Percentiles rank a stretch among this genome's conserved stretches.
Evolutionary conservation across 2,329 filamentous ascomycete genomes (phyloP).

Genomic region (Ophioceras dolichostomum): DNA sequence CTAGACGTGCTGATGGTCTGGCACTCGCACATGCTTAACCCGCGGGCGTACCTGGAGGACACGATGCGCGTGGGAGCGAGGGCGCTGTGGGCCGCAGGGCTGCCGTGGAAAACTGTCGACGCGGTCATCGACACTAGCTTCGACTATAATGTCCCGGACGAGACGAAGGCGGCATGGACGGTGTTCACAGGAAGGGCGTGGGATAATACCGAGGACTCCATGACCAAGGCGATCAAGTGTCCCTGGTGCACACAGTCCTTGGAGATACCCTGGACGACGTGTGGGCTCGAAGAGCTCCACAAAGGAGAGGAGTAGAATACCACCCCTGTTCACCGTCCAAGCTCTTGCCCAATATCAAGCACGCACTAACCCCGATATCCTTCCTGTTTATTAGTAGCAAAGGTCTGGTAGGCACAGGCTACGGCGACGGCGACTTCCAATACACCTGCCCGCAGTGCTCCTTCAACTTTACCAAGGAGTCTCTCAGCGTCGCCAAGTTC

Average conservation of each 20-base stretch:
- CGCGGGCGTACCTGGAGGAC: slow-evolving; percentile 62
- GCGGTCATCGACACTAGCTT: slow-evolving; percentile 46
- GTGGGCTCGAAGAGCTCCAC: slow-evolving; percentile 21
- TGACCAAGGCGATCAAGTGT: slow-evolving; percentile 38
- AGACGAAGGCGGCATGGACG: slow-evolving; percentile 33
- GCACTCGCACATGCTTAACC: slow-evolving; percentile 71
- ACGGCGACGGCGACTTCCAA: slow-evolving; percentile 44
- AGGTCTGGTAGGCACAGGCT: slow-evolving; percentile 38
- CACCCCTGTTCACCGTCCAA: not conserved
- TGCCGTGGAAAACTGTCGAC: slow-evolving; percentile 55
- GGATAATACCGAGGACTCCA: slow-evolving; percentile 43
- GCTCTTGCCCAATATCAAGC: not conserved
- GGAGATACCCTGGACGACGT: slow-evolving; percentile 48
- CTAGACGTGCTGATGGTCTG: slow-evolving; percentile 66
- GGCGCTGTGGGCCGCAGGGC: slow-evolving; percentile 45
- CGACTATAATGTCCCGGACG: slow-evolving; percentile 35
- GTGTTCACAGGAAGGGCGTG: slow-evolving; percentile 37
- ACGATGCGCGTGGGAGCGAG: slow-evolving; percentile 45
- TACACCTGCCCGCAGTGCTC: slow-evolving; percentile 38
- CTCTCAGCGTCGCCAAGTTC: slow-evolving; percentile 51
- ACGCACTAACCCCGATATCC: no score
- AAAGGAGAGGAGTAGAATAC: slow-evolving; percentile 16
- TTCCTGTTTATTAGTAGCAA: not conserved
- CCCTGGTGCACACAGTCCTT: slow-evolving; percentile 34
- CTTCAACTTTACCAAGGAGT: slow-evolving; percentile 38